Evolutionary conservation across 371 early-diverging fungal species (phyloP), one percentile per base, ranked within the genome.

Genomic region (Mucor racemosus): DNA sequence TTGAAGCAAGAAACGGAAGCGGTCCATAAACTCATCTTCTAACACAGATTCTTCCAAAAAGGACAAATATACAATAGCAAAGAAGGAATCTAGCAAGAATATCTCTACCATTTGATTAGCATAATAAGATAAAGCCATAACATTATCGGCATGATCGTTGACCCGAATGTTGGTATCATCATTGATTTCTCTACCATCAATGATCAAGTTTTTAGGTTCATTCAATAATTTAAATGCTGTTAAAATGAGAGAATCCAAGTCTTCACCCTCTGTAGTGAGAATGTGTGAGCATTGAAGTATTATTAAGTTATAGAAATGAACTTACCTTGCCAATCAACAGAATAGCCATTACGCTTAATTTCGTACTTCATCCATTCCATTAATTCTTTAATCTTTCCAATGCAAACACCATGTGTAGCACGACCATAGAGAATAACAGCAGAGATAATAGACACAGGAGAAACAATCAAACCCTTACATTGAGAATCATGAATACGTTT

Each of bases 81-180:
- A 79, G 59, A 84, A 84, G 0, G 84, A 69, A 58, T 84, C 84
- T 33, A 77, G 41, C 5, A 84, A 50, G 61, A 79, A 77, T 3
- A 78, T 65, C 58, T 84, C 77, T 5, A 75, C 60, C 50, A 79
- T 70, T 71, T 84, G 84, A 61, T 84, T 84, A 13, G 84, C 75
- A 68, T 80, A 80, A 34, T 84, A 84, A 13, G 81, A 78, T 15
- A 84, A 64, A 0, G 78, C 69, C 84, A 84, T 80, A 17, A 84
- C 75, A 64, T 84, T 84, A 38, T 84, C 84, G 13, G 84, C 81
- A 59, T 84, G 84, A 48, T 84, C 84, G 35, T 79, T 80, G 19
- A 80, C 79, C 7, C 78, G 71, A n/a, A 84, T 67, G 63, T 80
- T 80, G 6, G 81, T 84, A 68, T 84, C 81, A 31, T 80, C 84